Conservation (phyloP, 805 yeast species). For the Blastobotrys terrestris region DNA sequence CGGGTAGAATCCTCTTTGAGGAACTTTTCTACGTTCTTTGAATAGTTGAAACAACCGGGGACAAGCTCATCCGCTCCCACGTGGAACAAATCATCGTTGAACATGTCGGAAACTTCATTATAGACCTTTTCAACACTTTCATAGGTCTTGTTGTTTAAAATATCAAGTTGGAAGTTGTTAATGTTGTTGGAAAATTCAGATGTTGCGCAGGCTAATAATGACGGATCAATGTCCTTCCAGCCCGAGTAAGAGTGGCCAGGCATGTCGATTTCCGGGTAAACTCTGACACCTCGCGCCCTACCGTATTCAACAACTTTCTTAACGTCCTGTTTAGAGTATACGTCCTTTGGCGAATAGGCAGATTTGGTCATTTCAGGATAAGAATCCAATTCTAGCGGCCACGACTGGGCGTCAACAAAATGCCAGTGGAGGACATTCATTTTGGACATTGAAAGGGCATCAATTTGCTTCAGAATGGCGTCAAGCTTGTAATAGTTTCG, state of each 20-base stretch:
- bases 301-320: slow-evolving; percentile 30
- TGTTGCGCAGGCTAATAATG: slow-evolving; percentile 29
- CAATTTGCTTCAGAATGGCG: slow-evolving; percentile 31
- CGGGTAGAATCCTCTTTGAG: not conserved
- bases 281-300: slow-evolving; percentile 32
- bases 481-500: slow-evolving; percentile 31
- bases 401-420: slow-evolving; percentile 34
- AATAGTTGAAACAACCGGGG: slow-evolving; percentile 29
- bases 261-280: slow-evolving; percentile 38
- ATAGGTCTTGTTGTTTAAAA: slow-evolving; percentile 29
- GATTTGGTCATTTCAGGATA: slow-evolving; percentile 35
- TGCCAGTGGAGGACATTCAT: slow-evolving; percentile 39
- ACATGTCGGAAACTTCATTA: slow-evolving; percentile 29
- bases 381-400: slow-evolving; percentile 32
- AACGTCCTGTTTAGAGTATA: slow-evolving; percentile 29
- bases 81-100: slow-evolving; percentile 34
- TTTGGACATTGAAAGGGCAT: slow-evolving; percentile 33
- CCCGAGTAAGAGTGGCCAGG: slow-evolving; percentile 39
- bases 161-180: slow-evolving; percentile 35
- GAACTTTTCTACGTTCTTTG: slow-evolving; percentile 21
- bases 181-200: slow-evolving; percentile 24
- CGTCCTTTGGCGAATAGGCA: slow-evolving; percentile 33
- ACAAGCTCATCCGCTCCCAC: slow-evolving; percentile 37
- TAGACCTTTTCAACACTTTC: slow-evolving; percentile 31
- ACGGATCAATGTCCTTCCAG: slow-evolving; percentile 30